These are phyloP conservation scores for Stellera chamaejasme DNA, from an alignment of 345 rosid genomes.

Conservation along the genomic window DNA sequence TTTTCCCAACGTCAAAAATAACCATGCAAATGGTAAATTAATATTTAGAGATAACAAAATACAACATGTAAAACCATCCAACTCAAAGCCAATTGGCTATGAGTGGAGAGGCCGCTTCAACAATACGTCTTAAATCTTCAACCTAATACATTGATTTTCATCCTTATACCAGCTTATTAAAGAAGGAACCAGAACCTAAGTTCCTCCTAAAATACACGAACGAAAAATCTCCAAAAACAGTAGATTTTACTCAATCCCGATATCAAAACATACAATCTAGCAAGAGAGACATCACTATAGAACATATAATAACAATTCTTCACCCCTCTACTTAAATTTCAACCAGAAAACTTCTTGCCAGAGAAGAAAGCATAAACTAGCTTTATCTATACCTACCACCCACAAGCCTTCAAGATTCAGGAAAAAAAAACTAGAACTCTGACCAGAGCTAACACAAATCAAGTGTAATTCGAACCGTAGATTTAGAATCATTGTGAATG, in stretches of 20 bases:
- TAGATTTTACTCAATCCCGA: too few relatives aligned
- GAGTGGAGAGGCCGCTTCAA: too few relatives aligned
- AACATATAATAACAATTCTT: background rate
- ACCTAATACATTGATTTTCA: too few relatives aligned
- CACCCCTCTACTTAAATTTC: background rate
- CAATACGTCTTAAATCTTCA: background rate
- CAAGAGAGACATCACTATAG: background rate
- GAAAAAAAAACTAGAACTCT: background rate
- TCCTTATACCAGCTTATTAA: too few relatives aligned
- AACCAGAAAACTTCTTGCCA: background rate
- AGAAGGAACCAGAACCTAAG: too few relatives aligned
- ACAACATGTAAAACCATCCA: too few relatives aligned
- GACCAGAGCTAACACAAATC: too few relatives aligned
- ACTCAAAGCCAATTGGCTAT: too few relatives aligned
- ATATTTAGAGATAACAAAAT: background rate
- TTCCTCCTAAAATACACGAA: too few relatives aligned
- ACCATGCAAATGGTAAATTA: background rate
- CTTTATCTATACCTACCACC: background rate
- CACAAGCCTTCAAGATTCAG: background rate
- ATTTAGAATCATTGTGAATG: conserved; percentile 48
- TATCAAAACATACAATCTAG: too few relatives aligned
- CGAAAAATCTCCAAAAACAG: too few relatives aligned
- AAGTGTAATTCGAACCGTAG: conserved; percentile 44
- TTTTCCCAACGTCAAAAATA: background rate
- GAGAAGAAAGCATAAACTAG: background rate